Evolutionary conservation across 2,329 filamentous ascomycete genomes (phyloP).

Genomic region (Bertia moriformis): DNA sequence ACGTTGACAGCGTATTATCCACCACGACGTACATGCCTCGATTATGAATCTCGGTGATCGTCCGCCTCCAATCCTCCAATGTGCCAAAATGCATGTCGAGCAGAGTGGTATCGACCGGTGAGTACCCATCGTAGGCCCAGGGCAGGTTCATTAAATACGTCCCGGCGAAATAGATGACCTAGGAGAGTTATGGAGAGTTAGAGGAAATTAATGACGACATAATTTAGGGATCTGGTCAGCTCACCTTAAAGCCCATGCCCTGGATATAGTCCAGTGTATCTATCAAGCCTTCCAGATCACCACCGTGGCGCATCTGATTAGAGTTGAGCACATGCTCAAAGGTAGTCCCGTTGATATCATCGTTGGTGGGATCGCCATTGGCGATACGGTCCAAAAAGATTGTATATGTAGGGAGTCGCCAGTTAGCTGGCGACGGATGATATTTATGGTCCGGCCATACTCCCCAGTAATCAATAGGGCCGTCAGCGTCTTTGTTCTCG

Average conservation of each 20-base stretch:
- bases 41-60: constrained; percentile 43
- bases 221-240: constrained; percentile 2
- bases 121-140: constrained; percentile 47
- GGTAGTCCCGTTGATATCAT: constrained; percentile 42
- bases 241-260: constrained; percentile 47
- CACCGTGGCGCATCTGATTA: constrained; percentile 49
- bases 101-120: constrained; percentile 42
- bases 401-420: constrained; percentile 53
- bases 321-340: constrained; percentile 46
- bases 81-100: constrained; percentile 48
- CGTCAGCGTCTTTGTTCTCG: constrained; percentile 35
- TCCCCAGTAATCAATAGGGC: constrained; percentile 42
- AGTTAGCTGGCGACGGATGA: constrained; percentile 38
- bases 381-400: constrained; percentile 49
- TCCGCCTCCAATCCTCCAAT: constrained; percentile 38
- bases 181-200: constrained; percentile 5
- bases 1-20: constrained; percentile 52
- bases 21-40: constrained; percentile 51
- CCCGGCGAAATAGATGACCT: constrained; percentile 48
- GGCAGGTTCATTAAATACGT: constrained; percentile 49
- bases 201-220: not conserved
- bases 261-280: constrained; percentile 50
- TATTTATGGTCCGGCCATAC: constrained; percentile 36
- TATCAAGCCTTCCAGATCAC: constrained; percentile 39
- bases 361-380: constrained; percentile 49